Base-by-base conservation (phyloP, 352 stramenopile species). In the Thalassiosira livingstoniorum region DNA sequence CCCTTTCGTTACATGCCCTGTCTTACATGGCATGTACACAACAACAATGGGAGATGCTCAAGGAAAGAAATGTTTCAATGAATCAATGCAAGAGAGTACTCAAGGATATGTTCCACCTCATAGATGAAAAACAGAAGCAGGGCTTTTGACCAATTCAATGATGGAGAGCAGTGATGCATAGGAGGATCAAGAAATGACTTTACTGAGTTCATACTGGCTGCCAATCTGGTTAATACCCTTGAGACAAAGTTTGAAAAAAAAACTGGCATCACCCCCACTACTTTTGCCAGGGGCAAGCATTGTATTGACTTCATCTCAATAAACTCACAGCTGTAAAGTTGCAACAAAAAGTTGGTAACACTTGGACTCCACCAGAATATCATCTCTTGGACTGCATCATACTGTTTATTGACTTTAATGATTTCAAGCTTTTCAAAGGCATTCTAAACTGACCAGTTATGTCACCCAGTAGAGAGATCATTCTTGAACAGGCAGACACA, bases 401-500 rank as follows among this genome's bases (percentile, higher is more conserved):
- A n/a, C n/a, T n/a, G n/a, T n/a, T n/a, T n/a, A n/a, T n/a, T n/a
- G n/a, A 47, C 39, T 15, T 47, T 7, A 15, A 47, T 15, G 39
- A 47, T 18, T 31, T 34, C 34, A 35, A 67, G n/a, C 15, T 53
- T 18, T 67, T 67, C 60, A 45, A 51, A 27, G 60, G 60, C 11
- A 45, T 45, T 2, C 23, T 54, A 1, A 45, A 67, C 32, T 21
- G 60, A 51, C 60, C 60, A 54, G 60, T 67, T 4, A 32, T 18
- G 7, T 7, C 34, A 15, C 60, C 31, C 31, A 21, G 31, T n/a
- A 39, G 70, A 21, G 57, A 78, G 23, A 71, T 78, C 45, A 29
- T 27, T 11, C 37, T 78, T 2, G 70, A 69, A 45, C 70, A 78
- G 10, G 57, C 70, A 15, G 70, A 78, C 60, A 78, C 70, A 37